phyloP scores from a whole-genome alignment of 2,329 filamentous ascomycete species.

The Fusarium buharicum region DNA sequence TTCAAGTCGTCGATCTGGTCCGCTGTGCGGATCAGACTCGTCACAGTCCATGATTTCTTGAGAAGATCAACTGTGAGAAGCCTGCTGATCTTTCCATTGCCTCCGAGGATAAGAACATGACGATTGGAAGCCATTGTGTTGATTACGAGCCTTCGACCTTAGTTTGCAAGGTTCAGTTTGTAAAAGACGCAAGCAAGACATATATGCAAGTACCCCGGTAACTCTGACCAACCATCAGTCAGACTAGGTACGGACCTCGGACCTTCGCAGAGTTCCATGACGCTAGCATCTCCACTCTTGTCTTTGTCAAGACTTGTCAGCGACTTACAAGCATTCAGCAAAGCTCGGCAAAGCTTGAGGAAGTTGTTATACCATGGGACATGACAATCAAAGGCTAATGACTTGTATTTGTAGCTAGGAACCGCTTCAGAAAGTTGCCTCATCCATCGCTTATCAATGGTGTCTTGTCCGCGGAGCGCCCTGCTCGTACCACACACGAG shows the following conservation, averaged over 20 bases:
- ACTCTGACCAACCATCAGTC: conserved; percentile 17
- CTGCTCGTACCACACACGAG: neutral
- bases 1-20: conserved; percentile 71
- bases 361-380: neutral
- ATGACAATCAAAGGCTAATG: neutral
- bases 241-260: conserved; percentile 27
- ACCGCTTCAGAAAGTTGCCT: neutral
- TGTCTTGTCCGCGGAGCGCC: neutral
- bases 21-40: conserved; percentile 75
- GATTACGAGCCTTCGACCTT: neutral
- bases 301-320: neutral
- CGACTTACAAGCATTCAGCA: conserved; percentile 7
- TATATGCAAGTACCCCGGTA: conserved; percentile 22
- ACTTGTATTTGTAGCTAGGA: neutral
- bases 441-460: neutral
- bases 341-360: conserved; percentile 1
- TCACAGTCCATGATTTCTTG: conserved; percentile 75
- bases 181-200: conserved; percentile 21
- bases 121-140: conserved; percentile 33
- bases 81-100: conserved; percentile 78
- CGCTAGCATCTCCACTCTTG: conserved; percentile 36
- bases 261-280: conserved; percentile 28
- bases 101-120: conserved; percentile 75
- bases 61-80: conserved; percentile 77
- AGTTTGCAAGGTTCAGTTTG: conserved; percentile 2